phyloP scores from a whole-genome alignment of 2,329 filamentous ascomycete species.

The Aspergillus fischeri region DNA sequence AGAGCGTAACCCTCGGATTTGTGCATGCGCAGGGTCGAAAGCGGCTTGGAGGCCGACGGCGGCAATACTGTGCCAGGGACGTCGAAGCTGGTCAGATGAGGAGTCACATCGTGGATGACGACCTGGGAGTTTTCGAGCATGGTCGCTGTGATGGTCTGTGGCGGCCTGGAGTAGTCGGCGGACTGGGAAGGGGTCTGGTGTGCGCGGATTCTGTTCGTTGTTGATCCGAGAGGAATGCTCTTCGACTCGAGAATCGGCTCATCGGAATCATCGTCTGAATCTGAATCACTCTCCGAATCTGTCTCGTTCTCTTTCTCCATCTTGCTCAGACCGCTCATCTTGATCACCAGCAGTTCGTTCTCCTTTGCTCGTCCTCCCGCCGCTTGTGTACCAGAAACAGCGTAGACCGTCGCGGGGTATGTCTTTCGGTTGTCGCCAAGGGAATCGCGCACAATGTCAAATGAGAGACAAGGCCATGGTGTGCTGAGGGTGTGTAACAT shows the following conservation, averaged over 20 bases:
- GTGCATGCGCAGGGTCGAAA: constrained; percentile 84
- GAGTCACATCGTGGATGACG: constrained; percentile 89
- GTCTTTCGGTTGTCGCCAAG: constrained; percentile 84
- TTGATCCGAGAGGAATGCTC: constrained; percentile 77
- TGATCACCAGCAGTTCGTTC: constrained; percentile 93
- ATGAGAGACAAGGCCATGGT: constrained; percentile 95
- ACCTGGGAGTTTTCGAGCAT: constrained; percentile 90
- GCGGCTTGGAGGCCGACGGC: constrained; percentile 79
- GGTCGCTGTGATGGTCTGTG: constrained; percentile 78
- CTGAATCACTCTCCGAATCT: constrained; percentile 65
- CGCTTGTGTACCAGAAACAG: constrained; percentile 91
- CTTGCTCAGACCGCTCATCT: constrained; percentile 84
- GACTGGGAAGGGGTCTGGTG: constrained; percentile 69
- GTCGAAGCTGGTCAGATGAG: constrained; percentile 85
- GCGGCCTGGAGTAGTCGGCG: constrained; percentile 62
- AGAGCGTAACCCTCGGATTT: constrained; percentile 91
- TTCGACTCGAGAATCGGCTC: constrained; percentile 94
- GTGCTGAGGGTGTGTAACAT: constrained; percentile 94
- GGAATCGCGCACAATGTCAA: constrained; percentile 82
- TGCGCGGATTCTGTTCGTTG: constrained; percentile 88
- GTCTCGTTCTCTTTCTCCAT: constrained; percentile 73
- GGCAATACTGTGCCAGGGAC: constrained; percentile 77
- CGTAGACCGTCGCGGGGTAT: constrained; percentile 95
- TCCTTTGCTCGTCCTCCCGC: constrained; percentile 70
- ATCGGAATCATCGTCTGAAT: constrained; percentile 66